phyloP scores from a whole-genome alignment of 805 yeast species.

The Candida qinlingensis region DNA sequence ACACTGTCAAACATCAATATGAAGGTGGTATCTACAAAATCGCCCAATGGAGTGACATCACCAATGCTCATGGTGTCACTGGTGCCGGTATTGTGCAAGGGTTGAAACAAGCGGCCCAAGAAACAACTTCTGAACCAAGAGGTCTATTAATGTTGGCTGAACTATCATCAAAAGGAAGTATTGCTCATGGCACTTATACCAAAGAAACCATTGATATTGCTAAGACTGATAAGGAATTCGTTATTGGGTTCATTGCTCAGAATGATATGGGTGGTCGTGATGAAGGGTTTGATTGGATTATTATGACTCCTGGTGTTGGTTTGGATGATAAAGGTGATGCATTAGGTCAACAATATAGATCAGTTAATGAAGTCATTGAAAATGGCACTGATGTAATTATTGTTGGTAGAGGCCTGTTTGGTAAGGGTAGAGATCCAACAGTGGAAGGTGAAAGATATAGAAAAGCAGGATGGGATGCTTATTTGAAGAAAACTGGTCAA shows the following conservation, averaged over 20 bases:
- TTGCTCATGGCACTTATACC: constrained; percentile 92
- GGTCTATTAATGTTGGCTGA: constrained; percentile 95
- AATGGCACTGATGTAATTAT: constrained; percentile 93
- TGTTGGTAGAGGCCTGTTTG: constrained; percentile 97
- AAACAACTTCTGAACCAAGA: constrained; percentile 69
- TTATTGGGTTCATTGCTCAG: constrained; percentile 95
- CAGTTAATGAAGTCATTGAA: constrained; percentile 77
- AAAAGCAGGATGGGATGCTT: constrained; percentile 94
- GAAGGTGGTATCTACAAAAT: constrained; percentile 84
- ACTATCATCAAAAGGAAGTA: constrained; percentile 86
- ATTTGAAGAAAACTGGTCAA: constrained; percentile 36
- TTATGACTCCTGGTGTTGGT: constrained; percentile 98
- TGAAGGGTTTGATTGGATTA: constrained; percentile 90
- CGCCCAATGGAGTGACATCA: constrained; percentile 93
- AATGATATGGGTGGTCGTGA: constrained; percentile 76
- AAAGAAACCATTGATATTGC: constrained; percentile 85
- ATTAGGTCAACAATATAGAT: constrained; percentile 93
- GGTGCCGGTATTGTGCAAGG: constrained; percentile 93
- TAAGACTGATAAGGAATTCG: constrained; percentile 79
- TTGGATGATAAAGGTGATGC: constrained; percentile 94
- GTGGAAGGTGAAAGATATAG: constrained; percentile 86
- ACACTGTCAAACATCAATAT: constrained; percentile 93
- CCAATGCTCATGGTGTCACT: constrained; percentile 96
- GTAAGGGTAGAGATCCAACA: constrained; percentile 87
- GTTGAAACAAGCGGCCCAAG: constrained; percentile 67